phyloP scores from a whole-genome alignment of 1,139 yeast species.

The Pichia sp. region DNA sequence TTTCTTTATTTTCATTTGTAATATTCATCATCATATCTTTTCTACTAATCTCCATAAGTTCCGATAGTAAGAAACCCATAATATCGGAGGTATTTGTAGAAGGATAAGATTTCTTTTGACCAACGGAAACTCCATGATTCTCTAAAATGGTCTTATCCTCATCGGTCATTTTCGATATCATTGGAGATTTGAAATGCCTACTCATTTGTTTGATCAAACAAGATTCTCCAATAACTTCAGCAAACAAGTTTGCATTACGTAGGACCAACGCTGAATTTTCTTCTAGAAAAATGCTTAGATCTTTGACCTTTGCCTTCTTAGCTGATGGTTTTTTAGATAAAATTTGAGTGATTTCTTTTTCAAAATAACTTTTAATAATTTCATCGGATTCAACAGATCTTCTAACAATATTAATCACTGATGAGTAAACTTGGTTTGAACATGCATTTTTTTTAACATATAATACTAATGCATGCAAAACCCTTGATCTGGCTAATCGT shows the following conservation, averaged over 20 bases:
- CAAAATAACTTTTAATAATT: conserved; percentile 44
- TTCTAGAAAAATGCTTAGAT: conserved; percentile 46
- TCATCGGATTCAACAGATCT: conserved; percentile 62
- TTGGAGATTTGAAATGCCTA: conserved; percentile 31
- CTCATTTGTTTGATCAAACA: conserved; percentile 45
- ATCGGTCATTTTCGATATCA: conserved; percentile 17
- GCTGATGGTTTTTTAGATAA: conserved; percentile 1
- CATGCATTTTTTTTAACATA: conserved; percentile 26
- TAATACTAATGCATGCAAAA: conserved; percentile 29
- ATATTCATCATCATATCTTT: conserved; percentile 17
- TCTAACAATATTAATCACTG: conserved; percentile 49
- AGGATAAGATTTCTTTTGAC: conserved; percentile 21
- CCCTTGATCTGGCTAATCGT: conserved; percentile 39
- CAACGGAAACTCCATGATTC: conserved; percentile 26
- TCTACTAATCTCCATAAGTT: conserved; percentile 48
- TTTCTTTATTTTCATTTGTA: conserved; percentile 22
- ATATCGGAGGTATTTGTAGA: conserved; percentile 44
- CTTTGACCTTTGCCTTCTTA: conserved; percentile 27
- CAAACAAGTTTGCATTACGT: conserved; percentile 52
- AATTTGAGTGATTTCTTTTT: conserved; percentile 39
- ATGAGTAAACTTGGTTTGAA: conserved; percentile 28
- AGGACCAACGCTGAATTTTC: conserved; percentile 52
- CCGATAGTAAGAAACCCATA: conserved; percentile 54
- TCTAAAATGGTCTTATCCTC: conserved; percentile 21
- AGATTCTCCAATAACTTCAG: conserved; percentile 46